A percentile compares a stretch with the other conserved stretches of the same genome.
Conservation (phyloP, 495 filamentous ascomycete species). For the Aspergillus saccharolyticus region DNA sequence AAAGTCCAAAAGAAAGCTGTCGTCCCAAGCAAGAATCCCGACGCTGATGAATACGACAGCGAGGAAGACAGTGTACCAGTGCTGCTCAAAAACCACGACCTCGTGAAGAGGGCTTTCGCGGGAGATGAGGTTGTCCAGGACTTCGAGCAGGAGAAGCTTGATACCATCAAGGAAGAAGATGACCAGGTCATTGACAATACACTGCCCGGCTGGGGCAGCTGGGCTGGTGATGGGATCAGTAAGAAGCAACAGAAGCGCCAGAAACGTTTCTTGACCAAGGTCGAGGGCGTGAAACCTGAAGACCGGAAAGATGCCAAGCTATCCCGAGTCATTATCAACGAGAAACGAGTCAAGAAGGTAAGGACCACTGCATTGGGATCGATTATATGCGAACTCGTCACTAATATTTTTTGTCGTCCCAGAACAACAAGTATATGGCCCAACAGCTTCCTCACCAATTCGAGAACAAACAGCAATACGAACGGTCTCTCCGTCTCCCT, state of each 20-base stretch:
- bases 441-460: slow-evolving; percentile 77
- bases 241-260: slow-evolving; percentile 57
- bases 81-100: slow-evolving; percentile 69
- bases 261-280: slow-evolving; percentile 61
- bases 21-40: slow-evolving; percentile 14
- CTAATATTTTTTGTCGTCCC: slow-evolving; percentile 7
- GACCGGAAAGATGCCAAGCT: slow-evolving; percentile 77
- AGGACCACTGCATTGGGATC: slow-evolving; percentile 15
- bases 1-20: slow-evolving; percentile 13
- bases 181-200: slow-evolving; percentile 81
- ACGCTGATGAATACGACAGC: slow-evolving; percentile 33
- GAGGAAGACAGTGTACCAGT: slow-evolving; percentile 58
- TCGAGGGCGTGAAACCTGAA: slow-evolving; percentile 71
- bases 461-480: slow-evolving; percentile 83
- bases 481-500: slow-evolving; percentile 78
- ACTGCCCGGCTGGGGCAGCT: slow-evolving; percentile 87
- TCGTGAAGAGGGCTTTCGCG: slow-evolving; percentile 82
- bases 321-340: slow-evolving; percentile 82
- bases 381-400: slow-evolving; percentile 24
- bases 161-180: slow-evolving; percentile 69
- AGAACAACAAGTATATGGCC: slow-evolving; percentile 88
- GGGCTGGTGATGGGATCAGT: slow-evolving; percentile 76
- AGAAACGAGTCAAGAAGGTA: slow-evolving; percentile 89
- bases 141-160: slow-evolving; percentile 76
- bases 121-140: slow-evolving; percentile 81